phyloP scores from a whole-genome alignment of 169 alveolate genomes.

The Miamiensis avidus region DNA sequence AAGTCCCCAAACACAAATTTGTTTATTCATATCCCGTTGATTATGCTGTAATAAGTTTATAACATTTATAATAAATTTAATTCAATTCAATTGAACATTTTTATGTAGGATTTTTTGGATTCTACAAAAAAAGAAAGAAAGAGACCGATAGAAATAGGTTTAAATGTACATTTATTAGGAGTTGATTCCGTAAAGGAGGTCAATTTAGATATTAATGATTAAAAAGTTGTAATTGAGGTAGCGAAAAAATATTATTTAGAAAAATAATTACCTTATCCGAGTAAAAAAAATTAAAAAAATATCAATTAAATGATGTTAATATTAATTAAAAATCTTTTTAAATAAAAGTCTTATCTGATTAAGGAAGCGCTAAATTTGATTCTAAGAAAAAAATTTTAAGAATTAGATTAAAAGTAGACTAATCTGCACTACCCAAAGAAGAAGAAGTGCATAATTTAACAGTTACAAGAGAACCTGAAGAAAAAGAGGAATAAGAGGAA shows the following conservation, averaged over 20 bases:
- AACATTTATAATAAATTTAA: background rate
- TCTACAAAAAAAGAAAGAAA: slow-evolving; percentile 21
- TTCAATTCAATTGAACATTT: no score
- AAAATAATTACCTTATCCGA: slow-evolving; percentile 50
- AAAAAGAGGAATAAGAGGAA: slow-evolving; percentile 10
- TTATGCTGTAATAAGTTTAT: slow-evolving; percentile 43
- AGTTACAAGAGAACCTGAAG: slow-evolving; percentile 1
- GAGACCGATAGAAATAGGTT: slow-evolving; percentile 52
- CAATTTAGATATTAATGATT: slow-evolving; percentile 52
- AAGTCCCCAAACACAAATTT: slow-evolving; percentile 62
- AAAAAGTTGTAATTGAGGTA: slow-evolving; percentile 52
- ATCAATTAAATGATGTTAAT: background rate
- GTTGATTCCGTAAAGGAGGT: slow-evolving; percentile 56
- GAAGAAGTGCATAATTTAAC: slow-evolving; percentile 21
- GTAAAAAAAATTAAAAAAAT: background rate
- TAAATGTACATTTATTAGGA: slow-evolving; percentile 50
- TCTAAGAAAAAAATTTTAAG: slow-evolving; percentile 43
- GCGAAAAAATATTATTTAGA: slow-evolving; percentile 64
- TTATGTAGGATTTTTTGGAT: slow-evolving; percentile 26
- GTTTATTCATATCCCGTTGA: slow-evolving; percentile 73
- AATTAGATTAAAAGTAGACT: slow-evolving; percentile 47
- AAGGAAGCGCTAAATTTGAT: slow-evolving; percentile 70
- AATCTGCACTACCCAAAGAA: slow-evolving; percentile 12
- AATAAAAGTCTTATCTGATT: slow-evolving; percentile 27
- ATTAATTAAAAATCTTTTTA: background rate